Evolutionary conservation across 1,284 basidiomycete genomes (phyloP).

Genomic region (Cutaneotrichosporon cutaneum): DNA sequence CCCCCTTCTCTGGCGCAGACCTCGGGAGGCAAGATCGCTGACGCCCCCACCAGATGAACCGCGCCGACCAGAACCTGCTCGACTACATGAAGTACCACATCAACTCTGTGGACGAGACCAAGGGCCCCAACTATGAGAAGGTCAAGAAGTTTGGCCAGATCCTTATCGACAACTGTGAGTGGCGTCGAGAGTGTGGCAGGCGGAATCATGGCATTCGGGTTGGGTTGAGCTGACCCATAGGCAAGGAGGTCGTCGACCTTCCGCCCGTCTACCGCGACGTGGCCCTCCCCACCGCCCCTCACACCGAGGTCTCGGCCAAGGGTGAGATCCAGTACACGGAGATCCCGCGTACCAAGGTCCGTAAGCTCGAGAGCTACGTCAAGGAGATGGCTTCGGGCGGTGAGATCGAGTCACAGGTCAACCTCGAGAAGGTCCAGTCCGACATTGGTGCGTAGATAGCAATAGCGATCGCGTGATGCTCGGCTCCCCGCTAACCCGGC

Average conservation of each 20-base stretch:
- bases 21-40: background rate
- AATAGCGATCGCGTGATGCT: background rate
- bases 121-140: constrained; percentile 86
- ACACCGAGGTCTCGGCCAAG: constrained; percentile 87
- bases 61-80: constrained; percentile 85
- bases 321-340: constrained; percentile 95
- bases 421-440: constrained; percentile 95
- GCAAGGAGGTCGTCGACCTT: constrained; percentile 47
- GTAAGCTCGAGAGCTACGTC: constrained; percentile 96
- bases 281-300: constrained; percentile 95
- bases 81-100: constrained; percentile 96
- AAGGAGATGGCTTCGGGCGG: constrained; percentile 98
- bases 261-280: constrained; percentile 61
- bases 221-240: constrained; percentile 22
- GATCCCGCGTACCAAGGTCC: constrained; percentile 89
- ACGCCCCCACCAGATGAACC: constrained; percentile 65
- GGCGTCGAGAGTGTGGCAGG: too few species aligned
- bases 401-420: constrained; percentile 73
- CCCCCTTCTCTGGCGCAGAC: background rate
- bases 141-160: constrained; percentile 97
- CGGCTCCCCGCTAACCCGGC: constrained; percentile 6
- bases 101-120: constrained; percentile 73
- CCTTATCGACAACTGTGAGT: constrained; percentile 76
- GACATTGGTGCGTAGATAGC: constrained; percentile 62
- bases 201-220: too few species aligned